Evolutionary conservation across 164 flowering plant genomes (phyloP).

Genomic region (Aristolochia fimbriata): DNA sequence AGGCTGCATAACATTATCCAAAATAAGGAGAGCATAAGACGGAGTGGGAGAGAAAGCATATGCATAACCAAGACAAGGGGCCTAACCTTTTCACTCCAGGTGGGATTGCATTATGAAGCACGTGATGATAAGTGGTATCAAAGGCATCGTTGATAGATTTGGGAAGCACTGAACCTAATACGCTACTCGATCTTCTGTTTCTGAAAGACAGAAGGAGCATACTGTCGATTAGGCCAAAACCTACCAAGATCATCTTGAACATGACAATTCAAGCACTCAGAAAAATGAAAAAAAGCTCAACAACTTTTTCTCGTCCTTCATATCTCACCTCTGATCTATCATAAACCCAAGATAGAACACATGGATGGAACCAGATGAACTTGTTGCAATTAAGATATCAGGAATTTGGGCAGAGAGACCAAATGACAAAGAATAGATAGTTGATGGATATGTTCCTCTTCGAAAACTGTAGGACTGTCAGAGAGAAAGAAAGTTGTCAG

Average conservation of each 20-base stretch:
- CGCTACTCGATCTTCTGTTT: constrained; percentile 44
- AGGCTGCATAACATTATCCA: constrained; percentile 35
- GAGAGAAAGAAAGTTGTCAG: constrained; percentile 1
- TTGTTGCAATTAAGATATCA: constrained; percentile 70
- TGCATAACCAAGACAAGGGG: background rate
- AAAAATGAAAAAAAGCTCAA: background rate
- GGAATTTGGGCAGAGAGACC: constrained; percentile 68
- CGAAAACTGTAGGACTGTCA: constrained; percentile 83
- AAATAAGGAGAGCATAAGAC: background rate
- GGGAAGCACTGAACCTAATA: constrained; percentile 73
- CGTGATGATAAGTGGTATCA: constrained; percentile 68
- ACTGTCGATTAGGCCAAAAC: background rate
- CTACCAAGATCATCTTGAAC: too few relatives aligned
- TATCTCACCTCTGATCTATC: constrained; percentile 49
- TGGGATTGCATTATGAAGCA: constrained; percentile 74
- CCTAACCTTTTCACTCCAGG: constrained; percentile 67
- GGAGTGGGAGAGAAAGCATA: background rate
- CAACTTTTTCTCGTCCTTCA: background rate
- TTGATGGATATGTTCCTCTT: constrained; percentile 81
- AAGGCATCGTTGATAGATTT: constrained; percentile 54
- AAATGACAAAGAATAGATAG: constrained; percentile 82
- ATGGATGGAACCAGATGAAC: constrained; percentile 86
- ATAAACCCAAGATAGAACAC: constrained; percentile 52
- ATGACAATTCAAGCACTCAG: too few relatives aligned
- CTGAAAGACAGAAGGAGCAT: constrained; percentile 18